These are phyloP conservation scores for Fusarium sublunatum DNA, from an alignment of 2,329 filamentous ascomycete species.

Conservation along the genomic window DNA sequence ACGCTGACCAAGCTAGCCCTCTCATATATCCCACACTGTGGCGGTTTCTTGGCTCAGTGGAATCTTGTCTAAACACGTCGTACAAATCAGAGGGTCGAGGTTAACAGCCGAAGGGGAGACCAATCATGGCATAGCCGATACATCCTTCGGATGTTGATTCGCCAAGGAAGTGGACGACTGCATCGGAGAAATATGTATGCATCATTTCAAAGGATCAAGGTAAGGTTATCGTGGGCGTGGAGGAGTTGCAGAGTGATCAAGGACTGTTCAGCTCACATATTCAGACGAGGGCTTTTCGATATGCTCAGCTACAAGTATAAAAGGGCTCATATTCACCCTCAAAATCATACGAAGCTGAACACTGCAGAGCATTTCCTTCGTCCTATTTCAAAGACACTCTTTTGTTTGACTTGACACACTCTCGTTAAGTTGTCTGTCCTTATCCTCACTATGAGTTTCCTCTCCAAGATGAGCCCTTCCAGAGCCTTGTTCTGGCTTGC, in stretches of 20 bases:
- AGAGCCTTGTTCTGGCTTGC: conserved; percentile 18
- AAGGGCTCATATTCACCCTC: conserved; percentile 8
- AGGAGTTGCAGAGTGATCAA: neutral
- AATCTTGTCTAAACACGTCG: conserved; percentile 23
- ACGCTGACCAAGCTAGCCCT: neutral
- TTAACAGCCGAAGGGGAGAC: conserved; percentile 27
- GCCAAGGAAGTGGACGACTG: conserved; percentile 4
- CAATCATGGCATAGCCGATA: conserved; percentile 39
- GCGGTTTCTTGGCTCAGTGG: conserved; percentile 29
- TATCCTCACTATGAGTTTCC: conserved; percentile 17
- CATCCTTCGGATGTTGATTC: conserved; percentile 32
- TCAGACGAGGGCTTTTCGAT: neutral
- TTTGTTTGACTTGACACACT: conserved; percentile 19
- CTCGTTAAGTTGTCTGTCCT: conserved; percentile 22
- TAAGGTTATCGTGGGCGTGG: conserved; percentile 31
- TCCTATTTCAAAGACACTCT: conserved; percentile 1
- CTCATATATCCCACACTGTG: conserved; percentile 1
- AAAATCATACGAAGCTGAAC: neutral
- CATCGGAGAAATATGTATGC: conserved; percentile 10
- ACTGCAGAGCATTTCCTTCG: neutral
- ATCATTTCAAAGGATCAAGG: conserved; percentile 13
- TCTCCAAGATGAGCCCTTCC: conserved; percentile 14
- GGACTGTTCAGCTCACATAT: neutral
- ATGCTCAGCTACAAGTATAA: conserved; percentile 13
- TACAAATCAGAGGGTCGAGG: conserved; percentile 23